These are phyloP conservation scores for Leishmania martiniquensis DNA, from an alignment of 208 protist species.

Conservation along the genomic window DNA sequence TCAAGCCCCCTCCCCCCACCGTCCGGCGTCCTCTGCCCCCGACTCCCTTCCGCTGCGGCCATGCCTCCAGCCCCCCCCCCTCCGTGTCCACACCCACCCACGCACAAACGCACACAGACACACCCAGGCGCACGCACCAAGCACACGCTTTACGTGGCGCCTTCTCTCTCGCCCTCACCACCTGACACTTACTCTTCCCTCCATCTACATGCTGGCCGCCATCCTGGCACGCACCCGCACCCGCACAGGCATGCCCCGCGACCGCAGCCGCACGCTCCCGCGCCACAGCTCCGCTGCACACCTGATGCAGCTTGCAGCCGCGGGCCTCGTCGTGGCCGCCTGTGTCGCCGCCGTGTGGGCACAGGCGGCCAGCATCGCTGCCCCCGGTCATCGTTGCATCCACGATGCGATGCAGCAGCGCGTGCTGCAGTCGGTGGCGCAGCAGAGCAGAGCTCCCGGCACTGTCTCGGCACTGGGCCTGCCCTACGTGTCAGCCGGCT, in stretches of 20 bases:
- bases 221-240: neutral
- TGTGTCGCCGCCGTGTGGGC: neutral
- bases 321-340: conserved; percentile 3
- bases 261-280: neutral
- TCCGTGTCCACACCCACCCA: too few relatives aligned
- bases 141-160: too few relatives aligned
- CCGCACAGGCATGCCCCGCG: neutral
- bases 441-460: neutral
- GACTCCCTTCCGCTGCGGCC: too few relatives aligned
- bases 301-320: conserved; percentile 14
- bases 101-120: too few relatives aligned
- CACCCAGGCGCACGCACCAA: too few relatives aligned
- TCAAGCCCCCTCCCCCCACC: too few relatives aligned
- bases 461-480: conserved; percentile 5
- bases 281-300: neutral
- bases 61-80: too few relatives aligned
- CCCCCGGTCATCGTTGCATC: conserved; percentile 26
- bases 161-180: neutral
- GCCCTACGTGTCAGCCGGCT: conserved; percentile 7
- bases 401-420: conserved; percentile 16
- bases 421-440: conserved; percentile 33
- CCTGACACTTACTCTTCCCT: neutral
- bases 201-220: neutral
- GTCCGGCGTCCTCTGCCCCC: too few relatives aligned
- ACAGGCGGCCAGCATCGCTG: too few relatives aligned